These are phyloP conservation scores for Rubroshorea leprosula DNA, from an alignment of 345 rosid species.

Conservation along the genomic window DNA sequence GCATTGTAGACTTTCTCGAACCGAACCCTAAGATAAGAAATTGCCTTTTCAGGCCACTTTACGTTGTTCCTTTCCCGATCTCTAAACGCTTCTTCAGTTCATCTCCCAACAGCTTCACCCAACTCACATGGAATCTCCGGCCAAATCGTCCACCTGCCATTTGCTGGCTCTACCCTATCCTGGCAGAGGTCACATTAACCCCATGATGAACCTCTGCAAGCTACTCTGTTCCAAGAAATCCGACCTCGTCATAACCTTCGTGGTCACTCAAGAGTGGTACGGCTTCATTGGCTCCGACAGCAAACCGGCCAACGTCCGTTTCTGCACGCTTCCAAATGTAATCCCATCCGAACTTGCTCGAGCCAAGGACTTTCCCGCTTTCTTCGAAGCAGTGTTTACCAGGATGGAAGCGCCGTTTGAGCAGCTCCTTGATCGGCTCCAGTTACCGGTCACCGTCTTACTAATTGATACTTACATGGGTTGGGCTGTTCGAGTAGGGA, in stretches of 20 bases:
- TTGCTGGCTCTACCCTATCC: conserved; percentile 28
- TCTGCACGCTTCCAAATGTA: conserved; percentile 41
- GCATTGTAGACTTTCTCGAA: no score
- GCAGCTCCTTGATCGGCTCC: conserved; percentile 30
- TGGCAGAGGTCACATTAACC: conserved; percentile 29
- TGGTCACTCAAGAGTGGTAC: conserved; percentile 69
- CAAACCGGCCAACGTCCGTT: conserved; percentile 30
- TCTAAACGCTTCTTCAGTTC: no score
- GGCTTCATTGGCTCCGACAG: conserved; percentile 35
- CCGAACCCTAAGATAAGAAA: no score
- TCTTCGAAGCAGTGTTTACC: conserved; percentile 34
- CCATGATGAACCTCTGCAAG: conserved; percentile 21
- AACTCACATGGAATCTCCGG: no score
- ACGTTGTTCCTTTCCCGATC: no score
- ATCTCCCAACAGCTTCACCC: no score
- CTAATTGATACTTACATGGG: conserved; percentile 28
- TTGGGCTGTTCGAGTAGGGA: conserved; percentile 34
- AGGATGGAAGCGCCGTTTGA: conserved; percentile 49
- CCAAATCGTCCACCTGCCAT: conserved; percentile 2
- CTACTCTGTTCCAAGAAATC: conserved; percentile 27
- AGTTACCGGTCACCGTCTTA: conserved; percentile 18
- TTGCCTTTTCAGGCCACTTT: no score
- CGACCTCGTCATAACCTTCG: conserved; percentile 42
- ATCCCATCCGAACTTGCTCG: conserved; percentile 41
- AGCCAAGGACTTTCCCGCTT: conserved; percentile 31